Evolutionary conservation across 83 land plant genomes (phyloP).

Genomic region (Thuja plicata): DNA sequence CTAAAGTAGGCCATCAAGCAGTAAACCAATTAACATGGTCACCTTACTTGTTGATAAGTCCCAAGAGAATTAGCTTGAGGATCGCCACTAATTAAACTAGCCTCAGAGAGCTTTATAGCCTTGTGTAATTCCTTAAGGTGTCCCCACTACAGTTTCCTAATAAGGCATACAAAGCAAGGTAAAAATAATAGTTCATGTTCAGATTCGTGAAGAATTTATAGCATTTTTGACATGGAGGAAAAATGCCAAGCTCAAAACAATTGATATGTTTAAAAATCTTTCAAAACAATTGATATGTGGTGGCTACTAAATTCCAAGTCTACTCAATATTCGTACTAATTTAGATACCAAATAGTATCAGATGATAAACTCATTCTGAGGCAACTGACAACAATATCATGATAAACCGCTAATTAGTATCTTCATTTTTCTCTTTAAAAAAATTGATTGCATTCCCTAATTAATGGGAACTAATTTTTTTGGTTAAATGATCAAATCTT

Average conservation of each 20-base stretch:
- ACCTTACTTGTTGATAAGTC: constrained; percentile 41
- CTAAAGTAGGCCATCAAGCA: not conserved
- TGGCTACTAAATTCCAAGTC: not conserved
- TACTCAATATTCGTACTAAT: not conserved
- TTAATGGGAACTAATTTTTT: no score
- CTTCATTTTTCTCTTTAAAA: no score
- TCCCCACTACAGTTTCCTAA: constrained; percentile 60
- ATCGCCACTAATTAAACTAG: constrained; percentile 44
- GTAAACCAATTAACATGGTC: not conserved
- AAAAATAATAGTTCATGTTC: not conserved
- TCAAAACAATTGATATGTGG: no score
- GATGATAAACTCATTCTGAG: not conserved
- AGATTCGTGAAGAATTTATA: not conserved
- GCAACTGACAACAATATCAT: not conserved
- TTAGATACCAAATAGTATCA: not conserved
- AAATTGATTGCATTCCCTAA: no score
- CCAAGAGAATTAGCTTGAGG: constrained; percentile 43
- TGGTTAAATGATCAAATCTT: no score
- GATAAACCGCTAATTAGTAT: not conserved
- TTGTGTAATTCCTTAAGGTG: constrained; percentile 64
- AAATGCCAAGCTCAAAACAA: not conserved
- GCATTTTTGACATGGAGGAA: not conserved
- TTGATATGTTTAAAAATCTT: not conserved
- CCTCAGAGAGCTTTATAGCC: constrained; percentile 53
- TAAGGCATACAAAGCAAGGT: constrained; percentile 30